phyloP scores from a whole-genome alignment of 2,329 filamentous ascomycete genomes.

The Cladosporium colombiae region DNA sequence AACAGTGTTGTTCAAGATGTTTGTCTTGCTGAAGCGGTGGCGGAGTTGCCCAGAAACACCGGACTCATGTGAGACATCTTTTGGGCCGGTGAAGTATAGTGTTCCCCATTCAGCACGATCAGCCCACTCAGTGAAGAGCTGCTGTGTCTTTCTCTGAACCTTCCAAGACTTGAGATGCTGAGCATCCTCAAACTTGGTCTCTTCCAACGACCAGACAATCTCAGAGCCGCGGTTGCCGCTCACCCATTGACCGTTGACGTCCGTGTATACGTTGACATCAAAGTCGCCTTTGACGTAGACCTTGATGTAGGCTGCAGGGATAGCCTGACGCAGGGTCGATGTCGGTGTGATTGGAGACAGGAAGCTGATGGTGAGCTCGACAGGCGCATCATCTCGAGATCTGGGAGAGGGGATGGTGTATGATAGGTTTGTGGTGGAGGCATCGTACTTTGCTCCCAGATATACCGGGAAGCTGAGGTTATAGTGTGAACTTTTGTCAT shows the following conservation, averaged over 20 bases:
- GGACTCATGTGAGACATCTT: slow-evolving; percentile 67
- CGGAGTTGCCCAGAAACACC: slow-evolving; percentile 68
- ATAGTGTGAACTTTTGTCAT: slow-evolving; percentile 50
- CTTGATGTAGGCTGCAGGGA: slow-evolving; percentile 79
- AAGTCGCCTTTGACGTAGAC: slow-evolving; percentile 68
- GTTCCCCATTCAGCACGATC: slow-evolving; percentile 85
- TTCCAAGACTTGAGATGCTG: slow-evolving; percentile 65
- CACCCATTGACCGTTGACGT: slow-evolving; percentile 68
- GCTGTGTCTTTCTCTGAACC: slow-evolving; percentile 60
- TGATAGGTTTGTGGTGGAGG: slow-evolving; percentile 69
- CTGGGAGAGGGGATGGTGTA: slow-evolving; percentile 57
- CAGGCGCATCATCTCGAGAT: slow-evolving; percentile 39
- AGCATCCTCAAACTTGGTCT: slow-evolving; percentile 40
- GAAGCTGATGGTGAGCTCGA: slow-evolving; percentile 64
- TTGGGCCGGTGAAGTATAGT: slow-evolving; percentile 72
- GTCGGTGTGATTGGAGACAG: slow-evolving; percentile 79
- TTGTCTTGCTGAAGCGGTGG: slow-evolving; percentile 67
- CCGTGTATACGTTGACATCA: slow-evolving; percentile 50
- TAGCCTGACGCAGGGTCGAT: slow-evolving; percentile 75
- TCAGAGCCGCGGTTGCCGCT: slow-evolving; percentile 70
- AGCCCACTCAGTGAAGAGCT: slow-evolving; percentile 70
- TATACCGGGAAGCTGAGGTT: slow-evolving; percentile 61
- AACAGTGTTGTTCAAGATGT: slow-evolving; percentile 65
- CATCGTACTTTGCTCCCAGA: slow-evolving; percentile 65
- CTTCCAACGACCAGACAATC: slow-evolving; percentile 67